Percentiles rank a stretch among this genome's conserved stretches.
Conservation (phyloP, 176 grass and related monocot species). For the Oryza rufipogon region DNA sequence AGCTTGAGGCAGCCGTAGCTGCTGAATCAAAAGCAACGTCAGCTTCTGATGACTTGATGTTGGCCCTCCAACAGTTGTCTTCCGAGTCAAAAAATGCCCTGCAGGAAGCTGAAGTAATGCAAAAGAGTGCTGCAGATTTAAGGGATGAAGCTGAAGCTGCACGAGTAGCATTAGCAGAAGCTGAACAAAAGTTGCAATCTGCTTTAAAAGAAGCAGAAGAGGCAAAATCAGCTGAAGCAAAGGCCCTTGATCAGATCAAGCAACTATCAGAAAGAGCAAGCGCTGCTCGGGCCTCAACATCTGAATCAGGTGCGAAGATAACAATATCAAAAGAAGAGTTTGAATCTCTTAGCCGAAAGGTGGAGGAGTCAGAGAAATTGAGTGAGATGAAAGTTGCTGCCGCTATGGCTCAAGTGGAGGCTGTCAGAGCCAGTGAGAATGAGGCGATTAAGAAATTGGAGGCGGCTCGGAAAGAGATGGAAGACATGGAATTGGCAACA, state of each 20-base stretch:
- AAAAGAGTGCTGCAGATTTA: conserved; percentile 76
- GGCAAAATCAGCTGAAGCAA: conserved; percentile 83
- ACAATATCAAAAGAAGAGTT: conserved; percentile 96
- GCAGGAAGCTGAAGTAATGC: conserved; percentile 89
- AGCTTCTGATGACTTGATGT: conserved; percentile 85
- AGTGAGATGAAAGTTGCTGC: conserved; percentile 94
- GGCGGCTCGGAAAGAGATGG: conserved; percentile 80
- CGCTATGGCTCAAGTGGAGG: conserved; percentile 90
- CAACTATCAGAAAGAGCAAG: conserved; percentile 83
- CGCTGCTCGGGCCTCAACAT: conserved; percentile 74
- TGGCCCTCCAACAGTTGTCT: conserved; percentile 81
- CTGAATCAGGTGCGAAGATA: conserved; percentile 74
- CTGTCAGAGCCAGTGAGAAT: conserved; percentile 81
- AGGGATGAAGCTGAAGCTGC: conserved; percentile 74
- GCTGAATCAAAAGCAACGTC: conserved; percentile 81
- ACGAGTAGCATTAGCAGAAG: conserved; percentile 56
- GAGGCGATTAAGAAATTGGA: conserved; percentile 85
- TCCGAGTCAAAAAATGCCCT: conserved; percentile 81
- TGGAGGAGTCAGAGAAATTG: conserved; percentile 88
- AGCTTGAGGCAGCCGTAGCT: conserved; percentile 80
- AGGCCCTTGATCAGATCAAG: conserved; percentile 84
- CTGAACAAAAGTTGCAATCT: conserved; percentile 69
- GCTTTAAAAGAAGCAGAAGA: conserved; percentile 87
- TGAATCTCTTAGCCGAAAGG: conserved; percentile 78
- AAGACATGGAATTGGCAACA: conserved; percentile 84